Conservation (phyloP, 2,329 filamentous ascomycete species). For the Tolypocladium album region DNA sequence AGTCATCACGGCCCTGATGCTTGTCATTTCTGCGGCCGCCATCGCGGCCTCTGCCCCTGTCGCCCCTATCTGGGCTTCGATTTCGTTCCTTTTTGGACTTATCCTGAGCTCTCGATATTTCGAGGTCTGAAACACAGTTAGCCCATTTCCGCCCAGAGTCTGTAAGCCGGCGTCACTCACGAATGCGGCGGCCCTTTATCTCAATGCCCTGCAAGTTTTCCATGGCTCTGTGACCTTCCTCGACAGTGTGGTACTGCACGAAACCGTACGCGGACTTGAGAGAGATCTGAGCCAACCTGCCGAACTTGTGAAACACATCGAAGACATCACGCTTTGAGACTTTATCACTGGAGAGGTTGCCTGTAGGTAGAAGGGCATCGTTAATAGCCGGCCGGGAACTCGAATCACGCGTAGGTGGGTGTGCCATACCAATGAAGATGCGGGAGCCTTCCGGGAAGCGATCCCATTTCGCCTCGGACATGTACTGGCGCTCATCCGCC, state of each 20-base stretch:
- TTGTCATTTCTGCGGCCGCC: slow-evolving; percentile 30
- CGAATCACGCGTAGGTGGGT: slow-evolving; percentile 12
- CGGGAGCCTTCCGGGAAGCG: slow-evolving; percentile 67
- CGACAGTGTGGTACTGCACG: slow-evolving; percentile 76
- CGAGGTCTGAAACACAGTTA: slow-evolving; percentile 49
- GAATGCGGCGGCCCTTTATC: slow-evolving; percentile 83
- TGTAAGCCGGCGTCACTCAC: slow-evolving; percentile 42
- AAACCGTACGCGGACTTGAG: slow-evolving; percentile 97
- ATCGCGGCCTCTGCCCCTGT: slow-evolving; percentile 39
- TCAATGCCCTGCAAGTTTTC: slow-evolving; percentile 68
- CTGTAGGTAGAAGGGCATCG: slow-evolving; percentile 31
- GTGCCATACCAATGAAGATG: slow-evolving; percentile 63
- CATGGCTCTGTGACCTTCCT: slow-evolving; percentile 66
- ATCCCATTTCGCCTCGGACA: slow-evolving; percentile 71
- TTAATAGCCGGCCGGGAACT: slow-evolving; percentile 6
- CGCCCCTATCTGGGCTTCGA: slow-evolving; percentile 38
- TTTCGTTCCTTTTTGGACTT: slow-evolving; percentile 52
- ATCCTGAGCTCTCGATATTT: slow-evolving; percentile 81
- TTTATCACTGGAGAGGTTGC: slow-evolving; percentile 85
- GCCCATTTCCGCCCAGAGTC: slow-evolving; percentile 19
- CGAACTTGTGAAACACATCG: slow-evolving; percentile 77
- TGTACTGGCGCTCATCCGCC: slow-evolving; percentile 62
- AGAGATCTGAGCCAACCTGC: slow-evolving; percentile 83
- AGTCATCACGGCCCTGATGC: slow-evolving; percentile 49
- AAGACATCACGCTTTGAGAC: slow-evolving; percentile 92